A percentile compares a stretch with the other conserved stretches of the same genome.
phyloP scores from a whole-genome alignment of 208 protist genomes.

The Plasmodiophora brassicae region DNA sequence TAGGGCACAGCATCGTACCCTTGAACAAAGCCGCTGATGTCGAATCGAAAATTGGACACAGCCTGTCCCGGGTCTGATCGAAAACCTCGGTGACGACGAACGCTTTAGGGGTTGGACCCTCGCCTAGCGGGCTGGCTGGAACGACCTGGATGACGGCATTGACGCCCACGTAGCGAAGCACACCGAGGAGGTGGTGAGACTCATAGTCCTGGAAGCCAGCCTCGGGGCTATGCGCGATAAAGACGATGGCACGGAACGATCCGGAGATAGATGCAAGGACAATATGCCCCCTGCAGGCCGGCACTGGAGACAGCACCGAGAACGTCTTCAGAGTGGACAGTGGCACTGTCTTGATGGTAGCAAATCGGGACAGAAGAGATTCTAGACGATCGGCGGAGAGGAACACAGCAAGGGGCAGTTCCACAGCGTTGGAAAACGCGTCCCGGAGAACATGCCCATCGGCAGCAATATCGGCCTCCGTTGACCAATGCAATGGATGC shows the following conservation, averaged over 20 bases:
- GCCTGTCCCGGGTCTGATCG: neutral
- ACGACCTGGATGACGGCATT: neutral
- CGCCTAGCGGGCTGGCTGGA: neutral
- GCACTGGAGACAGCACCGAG: neutral
- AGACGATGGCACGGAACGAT: neutral
- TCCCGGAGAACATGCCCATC: too few relatives aligned
- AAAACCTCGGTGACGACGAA: neutral
- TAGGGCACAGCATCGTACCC: too few relatives aligned
- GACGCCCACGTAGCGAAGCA: neutral
- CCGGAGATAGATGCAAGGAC: neutral
- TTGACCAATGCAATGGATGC: neutral
- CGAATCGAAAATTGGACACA: neutral
- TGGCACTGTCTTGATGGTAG: too few relatives aligned
- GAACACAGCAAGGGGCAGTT: too few relatives aligned
- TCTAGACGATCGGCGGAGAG: neutral
- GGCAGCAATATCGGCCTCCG: neutral
- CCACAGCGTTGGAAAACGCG: too few relatives aligned
- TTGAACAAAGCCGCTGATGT: neutral
- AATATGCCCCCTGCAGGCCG: neutral
- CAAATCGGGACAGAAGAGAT: neutral
- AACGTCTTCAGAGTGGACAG: too few relatives aligned
- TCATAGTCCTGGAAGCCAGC: neutral
- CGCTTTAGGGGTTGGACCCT: neutral
- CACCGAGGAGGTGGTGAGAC: constrained; percentile 6
- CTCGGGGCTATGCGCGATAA: neutral